phyloP scores from a whole-genome alignment of 75 land plant species.

The Adiantum capillusveneris region DNA sequence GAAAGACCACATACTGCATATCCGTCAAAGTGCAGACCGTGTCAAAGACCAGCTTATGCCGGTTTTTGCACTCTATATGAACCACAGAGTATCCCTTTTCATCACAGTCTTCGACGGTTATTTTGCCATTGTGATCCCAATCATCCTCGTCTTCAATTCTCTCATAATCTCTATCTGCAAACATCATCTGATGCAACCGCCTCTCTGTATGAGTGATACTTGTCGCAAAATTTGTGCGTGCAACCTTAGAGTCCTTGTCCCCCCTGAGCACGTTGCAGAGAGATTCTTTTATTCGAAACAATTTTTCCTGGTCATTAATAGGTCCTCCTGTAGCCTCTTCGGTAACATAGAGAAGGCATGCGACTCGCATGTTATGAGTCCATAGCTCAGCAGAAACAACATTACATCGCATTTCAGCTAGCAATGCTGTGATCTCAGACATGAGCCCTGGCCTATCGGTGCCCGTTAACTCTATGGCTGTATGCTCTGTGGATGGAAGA shows the following conservation, averaged over 20 bases:
- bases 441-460: constrained; percentile 26
- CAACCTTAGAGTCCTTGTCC: constrained; percentile 1
- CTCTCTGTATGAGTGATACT: constrained; percentile 51
- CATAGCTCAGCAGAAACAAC: constrained; percentile 26
- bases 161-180: constrained; percentile 61
- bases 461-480: constrained; percentile 24
- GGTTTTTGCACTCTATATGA: constrained; percentile 39
- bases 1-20: constrained; percentile 62
- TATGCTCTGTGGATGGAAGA: background rate
- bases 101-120: constrained; percentile 32
- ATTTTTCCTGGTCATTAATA: constrained; percentile 7
- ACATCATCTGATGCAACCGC: constrained; percentile 69
- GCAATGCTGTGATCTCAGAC: constrained; percentile 28
- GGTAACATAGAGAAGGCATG: constrained; percentile 18
- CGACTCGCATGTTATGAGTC: constrained; percentile 22
- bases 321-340: constrained; percentile 12
- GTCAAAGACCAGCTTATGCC: constrained; percentile 55
- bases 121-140: constrained; percentile 11
- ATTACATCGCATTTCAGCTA: constrained; percentile 24
- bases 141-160: constrained; percentile 6
- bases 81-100: constrained; percentile 56
- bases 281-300: constrained; percentile 8
- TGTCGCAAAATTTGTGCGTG: constrained; percentile 9
- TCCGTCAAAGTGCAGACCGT: constrained; percentile 61
- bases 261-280: constrained; percentile 19